Conservation (phyloP, 306 rosid genomes). For the Mimosa bimucronata region DNA sequence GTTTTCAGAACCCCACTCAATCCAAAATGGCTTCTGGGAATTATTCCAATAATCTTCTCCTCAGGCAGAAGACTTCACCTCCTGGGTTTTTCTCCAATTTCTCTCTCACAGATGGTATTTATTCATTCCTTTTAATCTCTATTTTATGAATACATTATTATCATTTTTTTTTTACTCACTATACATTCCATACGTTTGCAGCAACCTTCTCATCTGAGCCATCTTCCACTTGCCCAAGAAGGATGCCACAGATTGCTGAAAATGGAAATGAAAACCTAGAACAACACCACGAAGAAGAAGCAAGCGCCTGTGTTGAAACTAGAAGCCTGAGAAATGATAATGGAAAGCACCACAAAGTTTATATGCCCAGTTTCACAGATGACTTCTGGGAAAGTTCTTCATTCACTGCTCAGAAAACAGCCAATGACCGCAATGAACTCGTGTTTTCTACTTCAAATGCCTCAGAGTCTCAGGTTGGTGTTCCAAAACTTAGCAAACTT, state of each 20-base stretch:
- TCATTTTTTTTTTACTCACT: not conserved
- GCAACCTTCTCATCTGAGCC: slow-evolving; percentile 49
- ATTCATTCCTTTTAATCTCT: slow-evolving; percentile 29
- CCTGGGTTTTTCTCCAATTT: slow-evolving; percentile 62
- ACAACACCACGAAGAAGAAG: not conserved
- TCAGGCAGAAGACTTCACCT: slow-evolving; percentile 78
- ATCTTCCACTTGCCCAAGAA: slow-evolving; percentile 43
- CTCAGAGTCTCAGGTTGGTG: slow-evolving; percentile 59
- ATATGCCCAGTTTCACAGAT: slow-evolving; percentile 46
- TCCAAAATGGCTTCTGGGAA: slow-evolving; percentile 42
- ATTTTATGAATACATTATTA: not conserved
- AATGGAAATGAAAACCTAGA: slow-evolving; percentile 49
- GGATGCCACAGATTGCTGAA: slow-evolving; percentile 67
- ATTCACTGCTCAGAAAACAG: slow-evolving; percentile 48
- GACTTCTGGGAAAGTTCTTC: slow-evolving; percentile 62
- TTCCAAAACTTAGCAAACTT: not conserved
- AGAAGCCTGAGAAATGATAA: slow-evolving; percentile 40
- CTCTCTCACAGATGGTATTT: slow-evolving; percentile 61
- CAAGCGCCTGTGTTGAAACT: slow-evolving; percentile 35
- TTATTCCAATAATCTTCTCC: slow-evolving; percentile 60
- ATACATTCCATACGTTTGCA: not conserved
- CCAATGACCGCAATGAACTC: slow-evolving; percentile 47
- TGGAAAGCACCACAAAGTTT: slow-evolving; percentile 31
- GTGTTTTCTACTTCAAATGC: slow-evolving; percentile 53
- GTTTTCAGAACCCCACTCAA: slow-evolving; percentile 44